Evolutionary conservation across 371 early-diverging fungal genomes (phyloP), one percentile per base, ranked within the genome.

Genomic region (Ordospora pajunii): DNA sequence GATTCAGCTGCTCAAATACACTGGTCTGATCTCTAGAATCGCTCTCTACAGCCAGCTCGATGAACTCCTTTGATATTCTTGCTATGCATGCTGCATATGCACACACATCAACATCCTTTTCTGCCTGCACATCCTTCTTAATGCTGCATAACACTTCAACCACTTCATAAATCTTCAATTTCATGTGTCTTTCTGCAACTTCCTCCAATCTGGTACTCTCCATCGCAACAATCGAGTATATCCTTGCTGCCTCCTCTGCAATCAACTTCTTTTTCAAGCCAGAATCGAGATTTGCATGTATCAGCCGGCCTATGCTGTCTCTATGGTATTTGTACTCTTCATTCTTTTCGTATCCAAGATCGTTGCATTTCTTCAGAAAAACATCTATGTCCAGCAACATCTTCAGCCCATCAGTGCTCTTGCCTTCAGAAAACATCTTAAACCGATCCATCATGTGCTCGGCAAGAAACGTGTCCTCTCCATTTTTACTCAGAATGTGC

Each of bases 381-480:
- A 67, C 10, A 42, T 74, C 52, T 10, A 45, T 49, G 32, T 53
- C 53, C 52, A 67, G 22, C 17, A 67, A 8, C 19, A 43, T 19
- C 1, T 67, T 52, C 21, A 43, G 10, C 12, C 23, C 27, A 58
- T 54, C 48, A 11, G 19, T 19, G 4, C 37, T 2, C 14, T 66
- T 37, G 4, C 17, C 1, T 4, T 67, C 62, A 27, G 53, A 62
- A 17, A 32, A 50, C 14, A 54, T 54, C 11, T 46, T 54, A 12
- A 22, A 25, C 11, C 23, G 46, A 25, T 54, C 45, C 52, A 25
- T 43, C 76, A 76, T 76, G 19, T 69, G n/a, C 14, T 68, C 76
- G 2, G 49, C 22, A n/a, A 76, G 23, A 19, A 51, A 50, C n/a
- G 17, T 52, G 51, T 76, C 76, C 10, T 65, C 54, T 23, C 45